Percentiles rank a stretch among this genome's conserved stretches.
Conservation (phyloP, 129 eudicot species). For the Pulicaria dysenterica region DNA sequence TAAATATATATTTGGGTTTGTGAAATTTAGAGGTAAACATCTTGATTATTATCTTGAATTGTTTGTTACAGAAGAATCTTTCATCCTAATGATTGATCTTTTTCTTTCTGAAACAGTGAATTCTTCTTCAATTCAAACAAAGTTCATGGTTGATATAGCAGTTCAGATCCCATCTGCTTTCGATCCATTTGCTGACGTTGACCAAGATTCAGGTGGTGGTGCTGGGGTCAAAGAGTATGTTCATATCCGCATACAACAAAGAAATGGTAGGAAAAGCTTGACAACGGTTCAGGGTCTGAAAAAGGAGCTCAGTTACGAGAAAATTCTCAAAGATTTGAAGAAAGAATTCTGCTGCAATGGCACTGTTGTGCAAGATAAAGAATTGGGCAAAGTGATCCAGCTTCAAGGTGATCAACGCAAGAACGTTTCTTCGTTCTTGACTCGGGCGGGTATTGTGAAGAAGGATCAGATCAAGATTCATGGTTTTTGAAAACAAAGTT, state of each 20-base stretch:
- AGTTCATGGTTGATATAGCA: constrained; percentile 86
- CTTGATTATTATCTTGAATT: too few species aligned
- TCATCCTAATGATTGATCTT: neutral
- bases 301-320: constrained; percentile 85
- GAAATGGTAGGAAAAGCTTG: constrained; percentile 90
- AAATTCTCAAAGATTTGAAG: constrained; percentile 80
- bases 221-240: constrained; percentile 87
- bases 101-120: neutral
- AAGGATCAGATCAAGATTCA: constrained; percentile 92
- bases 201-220: constrained; percentile 51
- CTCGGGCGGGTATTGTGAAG: constrained; percentile 63
- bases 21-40: too few species aligned
- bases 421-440: constrained; percentile 76
- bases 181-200: constrained; percentile 86
- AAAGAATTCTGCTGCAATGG: constrained; percentile 95
- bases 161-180: constrained; percentile 61
- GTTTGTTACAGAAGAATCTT: too few species aligned
- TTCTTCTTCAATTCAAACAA: constrained; percentile 17
- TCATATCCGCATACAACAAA: constrained; percentile 87
- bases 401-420: constrained; percentile 96
- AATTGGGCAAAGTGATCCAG: constrained; percentile 86
- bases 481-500: constrained; percentile 58
- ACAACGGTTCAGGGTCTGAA: constrained; percentile 89
- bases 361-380: constrained; percentile 79
- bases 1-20: too few species aligned